Conservation (phyloP, 2,329 filamentous ascomycete species). For the Claviceps sp. region DNA sequence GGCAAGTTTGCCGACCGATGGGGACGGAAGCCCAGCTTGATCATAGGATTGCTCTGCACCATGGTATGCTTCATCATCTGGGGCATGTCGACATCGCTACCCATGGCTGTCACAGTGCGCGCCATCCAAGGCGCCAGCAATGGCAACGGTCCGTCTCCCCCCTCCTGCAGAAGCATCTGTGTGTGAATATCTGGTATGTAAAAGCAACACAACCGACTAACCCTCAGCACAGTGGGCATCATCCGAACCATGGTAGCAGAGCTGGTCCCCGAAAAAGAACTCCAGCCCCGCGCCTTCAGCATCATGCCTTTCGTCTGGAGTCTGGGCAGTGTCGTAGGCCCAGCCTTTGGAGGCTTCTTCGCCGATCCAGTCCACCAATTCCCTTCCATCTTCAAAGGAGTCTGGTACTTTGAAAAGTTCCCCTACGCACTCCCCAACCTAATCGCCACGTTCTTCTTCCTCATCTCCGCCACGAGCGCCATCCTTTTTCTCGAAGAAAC, state of each 20-base stretch:
- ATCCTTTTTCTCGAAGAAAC: slow-evolving; percentile 82
- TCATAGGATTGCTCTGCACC: slow-evolving; percentile 60
- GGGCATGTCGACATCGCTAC: slow-evolving; percentile 67
- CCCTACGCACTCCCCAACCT: slow-evolving; percentile 81
- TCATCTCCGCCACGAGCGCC: slow-evolving; percentile 61
- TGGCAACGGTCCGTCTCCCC: slow-evolving; percentile 54
- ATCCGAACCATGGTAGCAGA: slow-evolving; percentile 87
- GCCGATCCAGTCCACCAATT: slow-evolving; percentile 67
- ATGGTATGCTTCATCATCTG: slow-evolving; percentile 73
- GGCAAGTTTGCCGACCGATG: slow-evolving; percentile 63
- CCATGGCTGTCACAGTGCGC: slow-evolving; percentile 68
- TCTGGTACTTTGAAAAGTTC: slow-evolving; percentile 56
- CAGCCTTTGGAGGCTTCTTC: slow-evolving; percentile 75
- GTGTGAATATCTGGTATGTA: neutral
- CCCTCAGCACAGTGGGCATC: slow-evolving; percentile 53
- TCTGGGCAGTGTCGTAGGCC: slow-evolving; percentile 76
- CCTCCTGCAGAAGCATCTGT: neutral
- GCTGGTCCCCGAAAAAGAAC: slow-evolving; percentile 72
- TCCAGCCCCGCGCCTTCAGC: slow-evolving; percentile 81
- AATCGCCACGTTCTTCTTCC: slow-evolving; percentile 61
- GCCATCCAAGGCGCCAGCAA: slow-evolving; percentile 73
- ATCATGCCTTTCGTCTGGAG: slow-evolving; percentile 89
- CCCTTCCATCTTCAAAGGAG: slow-evolving; percentile 55
- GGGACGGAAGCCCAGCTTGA: slow-evolving; percentile 71
- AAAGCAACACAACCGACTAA: neutral